Base-by-base conservation (phyloP, 352 stramenopile species). In the Globisporangium irregulare region DNA sequence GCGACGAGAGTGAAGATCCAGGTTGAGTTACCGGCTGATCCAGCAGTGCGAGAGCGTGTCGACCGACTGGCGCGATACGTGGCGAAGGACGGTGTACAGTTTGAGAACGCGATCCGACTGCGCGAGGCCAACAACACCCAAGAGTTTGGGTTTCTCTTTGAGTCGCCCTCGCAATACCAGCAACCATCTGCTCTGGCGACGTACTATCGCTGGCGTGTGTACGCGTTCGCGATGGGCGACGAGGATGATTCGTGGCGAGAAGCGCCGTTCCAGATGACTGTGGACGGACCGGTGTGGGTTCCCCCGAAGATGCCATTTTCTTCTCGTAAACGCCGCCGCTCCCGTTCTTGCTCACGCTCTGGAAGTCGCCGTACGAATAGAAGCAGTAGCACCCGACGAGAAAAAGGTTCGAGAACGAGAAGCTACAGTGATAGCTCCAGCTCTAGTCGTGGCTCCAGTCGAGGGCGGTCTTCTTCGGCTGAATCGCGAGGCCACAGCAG, bases 121-220 rank as follows among this genome's bases (percentile, higher is more conserved):
- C 78, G 81, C 2, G 82, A 91, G 67, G 64, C 46, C 18, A 91
- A 46, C 61, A 67, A 14, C 9, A 6, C 55, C 9, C 12, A 48
- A 48, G 41, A 73, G 1, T 93, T 87, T 63, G 66, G 38, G 1
- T 93, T 93, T 62, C 57, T 93, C 14, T 86, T 84, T 38, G 79
- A 84, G 41, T 57, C 59, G n/a, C 60, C 73, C 14, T 80, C 36
- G 15, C 36, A 43, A 5, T 12, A 43, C 10, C 36, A 75, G 48
- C 54, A 59, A 25, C 10, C 24, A 15, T 59, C 66, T 25, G 27
- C 67, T 5, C 27, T 79, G 18, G 80, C 65, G 3, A 41, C 84
- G 20, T 94, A 94, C 70, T 94, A 93, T 65, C 78, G 84, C 9
- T 94, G 86, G 86, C 64, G 81, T 53, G 84, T 93, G 25, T 92